Evolutionary conservation across 2,329 filamentous ascomycete genomes (phyloP).

Genomic region (Fusarium pseudograminearum): DNA sequence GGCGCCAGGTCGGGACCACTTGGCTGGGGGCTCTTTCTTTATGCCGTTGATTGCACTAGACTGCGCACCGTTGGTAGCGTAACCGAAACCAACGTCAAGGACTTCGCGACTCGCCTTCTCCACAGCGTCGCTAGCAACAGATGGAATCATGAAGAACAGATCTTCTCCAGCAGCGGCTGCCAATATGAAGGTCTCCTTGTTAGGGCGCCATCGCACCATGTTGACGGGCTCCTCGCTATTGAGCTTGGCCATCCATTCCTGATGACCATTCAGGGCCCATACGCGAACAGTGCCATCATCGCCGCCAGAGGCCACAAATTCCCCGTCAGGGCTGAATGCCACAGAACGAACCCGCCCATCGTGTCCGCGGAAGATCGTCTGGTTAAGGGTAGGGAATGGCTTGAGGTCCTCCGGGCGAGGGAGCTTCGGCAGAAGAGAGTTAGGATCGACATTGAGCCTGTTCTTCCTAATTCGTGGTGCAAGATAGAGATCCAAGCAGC

Average conservation of each 20-base stretch:
- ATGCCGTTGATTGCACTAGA: slow-evolving; percentile 64
- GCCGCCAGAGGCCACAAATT: slow-evolving; percentile 90
- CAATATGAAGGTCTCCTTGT: slow-evolving; percentile 82
- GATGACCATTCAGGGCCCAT: slow-evolving; percentile 90
- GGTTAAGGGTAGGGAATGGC: slow-evolving; percentile 92
- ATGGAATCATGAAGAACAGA: slow-evolving; percentile 85
- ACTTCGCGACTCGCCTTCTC: slow-evolving; percentile 80
- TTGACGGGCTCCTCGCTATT: slow-evolving; percentile 84
- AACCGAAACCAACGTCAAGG: slow-evolving; percentile 91
- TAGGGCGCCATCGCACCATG: slow-evolving; percentile 89
- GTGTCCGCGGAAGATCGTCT: slow-evolving; percentile 89
- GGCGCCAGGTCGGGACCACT: slow-evolving; percentile 83
- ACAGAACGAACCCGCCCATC: slow-evolving; percentile 88
- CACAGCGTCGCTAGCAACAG: slow-evolving; percentile 77
- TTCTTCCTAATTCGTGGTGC: slow-evolving; percentile 92
- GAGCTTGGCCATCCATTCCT: slow-evolving; percentile 86
- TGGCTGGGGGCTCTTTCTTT: slow-evolving; percentile 80
- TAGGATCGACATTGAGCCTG: slow-evolving; percentile 95
- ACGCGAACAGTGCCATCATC: slow-evolving; percentile 93
- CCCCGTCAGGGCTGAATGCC: slow-evolving; percentile 85
- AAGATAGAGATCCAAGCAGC: slow-evolving; percentile 94
- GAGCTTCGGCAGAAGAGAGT: slow-evolving; percentile 90
- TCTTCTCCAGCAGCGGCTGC: slow-evolving; percentile 87
- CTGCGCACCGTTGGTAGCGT: slow-evolving; percentile 77
- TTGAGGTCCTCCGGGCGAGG: slow-evolving; percentile 93